phyloP scores from a whole-genome alignment of 2,329 filamentous ascomycete genomes.

The Hirsutella rhossiliensis region DNA sequence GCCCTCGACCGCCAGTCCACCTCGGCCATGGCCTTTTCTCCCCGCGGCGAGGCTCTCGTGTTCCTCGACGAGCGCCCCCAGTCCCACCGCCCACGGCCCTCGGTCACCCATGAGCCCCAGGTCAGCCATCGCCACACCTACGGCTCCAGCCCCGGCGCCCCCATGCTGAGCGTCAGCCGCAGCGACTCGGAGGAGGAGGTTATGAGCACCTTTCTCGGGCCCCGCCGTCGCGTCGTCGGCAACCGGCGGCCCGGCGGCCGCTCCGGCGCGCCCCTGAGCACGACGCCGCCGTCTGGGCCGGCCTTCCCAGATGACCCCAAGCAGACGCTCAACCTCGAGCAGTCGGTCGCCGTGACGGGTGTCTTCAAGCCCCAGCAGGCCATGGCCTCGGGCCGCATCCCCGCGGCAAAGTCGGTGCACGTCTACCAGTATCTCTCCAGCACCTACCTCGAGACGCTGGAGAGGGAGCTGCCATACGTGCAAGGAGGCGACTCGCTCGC shows the following conservation, averaged over 20 bases:
- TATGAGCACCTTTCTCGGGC: conserved; percentile 45
- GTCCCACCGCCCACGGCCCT: conserved; percentile 28
- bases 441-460: conserved; percentile 43
- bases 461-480: conserved; percentile 31
- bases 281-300: conserved; percentile 37
- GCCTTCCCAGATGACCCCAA: conserved; percentile 19
- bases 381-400: conserved; percentile 49
- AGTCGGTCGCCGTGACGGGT: conserved; percentile 45
- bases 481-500: conserved; percentile 25
- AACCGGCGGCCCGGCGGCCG: conserved; percentile 32
- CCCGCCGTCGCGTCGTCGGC: conserved; percentile 26
- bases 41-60: conserved; percentile 47
- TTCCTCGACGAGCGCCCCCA: conserved; percentile 47
- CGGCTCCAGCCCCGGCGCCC: conserved; percentile 34
- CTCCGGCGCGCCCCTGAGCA: conserved; percentile 33
- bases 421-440: conserved; percentile 44
- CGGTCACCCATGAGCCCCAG: conserved; percentile 20
- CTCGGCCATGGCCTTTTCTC: conserved; percentile 48
- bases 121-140: conserved; percentile 27
- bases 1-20: conserved; percentile 50
- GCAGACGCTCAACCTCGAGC: conserved; percentile 39
- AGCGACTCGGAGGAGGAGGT: conserved; percentile 57
- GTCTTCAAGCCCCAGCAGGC: conserved; percentile 47
- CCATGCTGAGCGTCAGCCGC: conserved; percentile 41
- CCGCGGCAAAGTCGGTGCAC: conserved; percentile 35